phyloP scores from a whole-genome alignment of 139 green algal species.

The Pedinophyceae sp. region DNA sequence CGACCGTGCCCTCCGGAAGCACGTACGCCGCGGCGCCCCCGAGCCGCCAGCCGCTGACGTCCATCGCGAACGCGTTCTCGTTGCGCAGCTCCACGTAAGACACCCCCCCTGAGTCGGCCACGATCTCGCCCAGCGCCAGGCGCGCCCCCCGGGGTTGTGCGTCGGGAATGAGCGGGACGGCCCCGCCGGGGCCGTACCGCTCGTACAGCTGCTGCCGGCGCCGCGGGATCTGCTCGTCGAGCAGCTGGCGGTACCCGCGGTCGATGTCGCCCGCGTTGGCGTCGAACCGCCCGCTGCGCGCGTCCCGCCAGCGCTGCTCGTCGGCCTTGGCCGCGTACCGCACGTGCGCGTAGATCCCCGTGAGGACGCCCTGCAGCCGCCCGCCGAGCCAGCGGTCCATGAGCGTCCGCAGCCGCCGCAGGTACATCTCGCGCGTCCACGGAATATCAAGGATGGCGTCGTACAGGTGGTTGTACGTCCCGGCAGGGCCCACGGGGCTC shows the following conservation, averaged over 20 bases:
- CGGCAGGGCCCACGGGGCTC: constrained; percentile 17
- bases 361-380: constrained; percentile 20
- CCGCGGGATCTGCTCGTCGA: constrained; percentile 24
- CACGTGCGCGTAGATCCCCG: constrained; percentile 25
- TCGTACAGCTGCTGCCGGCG: constrained; percentile 32
- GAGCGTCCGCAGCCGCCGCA: constrained; percentile 59
- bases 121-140: constrained; percentile 13
- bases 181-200: constrained; percentile 23
- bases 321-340: constrained; percentile 27
- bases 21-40: constrained; percentile 8
- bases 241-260: constrained; percentile 38
- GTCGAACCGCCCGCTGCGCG: too few species aligned
- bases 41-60: constrained; percentile 47
- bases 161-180: constrained; percentile 27
- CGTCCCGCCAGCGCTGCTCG: constrained; percentile 28
- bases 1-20: background rate
- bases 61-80: constrained; percentile 30
- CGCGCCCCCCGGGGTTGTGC: background rate
- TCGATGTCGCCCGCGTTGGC: constrained; percentile 23
- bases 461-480: constrained; percentile 73
- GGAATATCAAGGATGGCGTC: constrained; percentile 51
- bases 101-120: background rate
- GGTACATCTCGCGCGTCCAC: constrained; percentile 61
- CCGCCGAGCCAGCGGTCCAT: constrained; percentile 47
- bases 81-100: constrained; percentile 37